These are phyloP conservation scores for Petrea volubilis DNA, from an alignment of 257 asterid species.

Conservation along the genomic window DNA sequence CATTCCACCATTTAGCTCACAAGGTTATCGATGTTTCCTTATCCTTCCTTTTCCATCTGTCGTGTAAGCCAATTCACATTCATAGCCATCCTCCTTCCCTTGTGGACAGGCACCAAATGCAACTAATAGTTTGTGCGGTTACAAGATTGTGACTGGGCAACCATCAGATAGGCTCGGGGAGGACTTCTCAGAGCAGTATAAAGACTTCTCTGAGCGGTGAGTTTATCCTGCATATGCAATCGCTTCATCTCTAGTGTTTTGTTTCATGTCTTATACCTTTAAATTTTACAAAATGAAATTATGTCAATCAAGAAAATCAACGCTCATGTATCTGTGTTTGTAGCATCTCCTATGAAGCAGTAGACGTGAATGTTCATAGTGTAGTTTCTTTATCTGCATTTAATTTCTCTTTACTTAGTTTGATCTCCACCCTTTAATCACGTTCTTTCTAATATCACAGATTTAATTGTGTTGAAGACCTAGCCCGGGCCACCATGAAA, in stretches of 20 bases:
- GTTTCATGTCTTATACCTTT: background rate
- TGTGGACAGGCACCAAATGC: conserved; percentile 84
- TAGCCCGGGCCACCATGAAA: conserved; percentile 68
- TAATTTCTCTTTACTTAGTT: background rate
- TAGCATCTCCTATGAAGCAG: background rate
- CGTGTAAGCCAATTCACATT: conserved; percentile 11
- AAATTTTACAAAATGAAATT: background rate
- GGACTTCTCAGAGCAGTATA: conserved; percentile 79
- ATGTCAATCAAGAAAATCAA: background rate
- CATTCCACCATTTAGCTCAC: conserved; percentile 87
- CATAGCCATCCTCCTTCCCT: conserved; percentile 23
- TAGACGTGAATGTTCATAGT: background rate
- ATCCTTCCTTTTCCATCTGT: conserved; percentile 16
- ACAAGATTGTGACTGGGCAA: conserved; percentile 96
- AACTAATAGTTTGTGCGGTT: conserved; percentile 86
- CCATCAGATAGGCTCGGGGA: conserved; percentile 98
- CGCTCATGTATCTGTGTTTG: background rate
- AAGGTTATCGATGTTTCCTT: conserved; percentile 51
- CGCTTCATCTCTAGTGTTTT: conserved; percentile 4
- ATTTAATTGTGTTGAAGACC: conserved; percentile 78
- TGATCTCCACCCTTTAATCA: background rate
- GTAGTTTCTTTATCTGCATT: background rate
- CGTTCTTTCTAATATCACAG: conserved; percentile 38
- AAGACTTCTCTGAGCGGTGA: conserved; percentile 81
- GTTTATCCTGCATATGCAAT: conserved; percentile 15